phyloP scores from a whole-genome alignment of 2,329 filamentous ascomycete genomes.

The Talaromyces sp. region DNA sequence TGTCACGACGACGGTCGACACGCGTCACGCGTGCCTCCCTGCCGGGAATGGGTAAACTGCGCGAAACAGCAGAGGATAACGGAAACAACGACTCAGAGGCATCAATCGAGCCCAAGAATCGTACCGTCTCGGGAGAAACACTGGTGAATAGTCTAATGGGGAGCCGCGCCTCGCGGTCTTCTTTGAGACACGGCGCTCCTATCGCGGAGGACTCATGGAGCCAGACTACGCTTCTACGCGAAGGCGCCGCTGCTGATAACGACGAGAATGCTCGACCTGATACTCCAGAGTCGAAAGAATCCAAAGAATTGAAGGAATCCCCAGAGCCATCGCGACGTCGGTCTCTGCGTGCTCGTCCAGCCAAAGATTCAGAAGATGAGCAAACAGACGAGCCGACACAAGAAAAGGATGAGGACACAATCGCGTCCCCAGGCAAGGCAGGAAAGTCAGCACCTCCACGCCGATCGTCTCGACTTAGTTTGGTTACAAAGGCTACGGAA shows the following conservation, averaged over 20 bases:
- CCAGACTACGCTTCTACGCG: slow-evolving; percentile 17
- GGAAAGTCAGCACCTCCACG: slow-evolving; percentile 23
- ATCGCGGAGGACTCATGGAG: slow-evolving; percentile 34
- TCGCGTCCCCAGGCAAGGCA: slow-evolving; percentile 18
- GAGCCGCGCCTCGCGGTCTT: slow-evolving; percentile 31
- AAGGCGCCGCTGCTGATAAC: slow-evolving; percentile 13
- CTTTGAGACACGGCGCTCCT: slow-evolving; percentile 36
- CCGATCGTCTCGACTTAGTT: slow-evolving; percentile 40
- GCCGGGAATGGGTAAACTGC: slow-evolving; percentile 24
- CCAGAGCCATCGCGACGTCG: slow-evolving; percentile 18
- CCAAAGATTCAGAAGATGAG: slow-evolving; percentile 21
- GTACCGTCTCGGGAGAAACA: slow-evolving; percentile 25
- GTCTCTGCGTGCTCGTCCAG: slow-evolving; percentile 27
- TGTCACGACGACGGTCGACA: slow-evolving; percentile 29
- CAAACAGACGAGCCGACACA: slow-evolving; percentile 9
- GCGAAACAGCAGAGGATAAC: slow-evolving; percentile 20
- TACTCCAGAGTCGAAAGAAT: slow-evolving; percentile 31
- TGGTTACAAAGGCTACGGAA: slow-evolving; percentile 41
- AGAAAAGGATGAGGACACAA: slow-evolving; percentile 16
- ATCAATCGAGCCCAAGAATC: slow-evolving; percentile 22
- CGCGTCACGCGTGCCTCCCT: slow-evolving; percentile 37
- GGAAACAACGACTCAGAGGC: slow-evolving; percentile 12
- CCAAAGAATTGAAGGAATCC: slow-evolving; percentile 23
- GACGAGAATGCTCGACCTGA: slow-evolving; percentile 26
- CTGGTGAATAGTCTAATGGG: slow-evolving; percentile 35